A percentile compares a stretch with the other conserved stretches of the same genome.
Evolutionary conservation across 192 early-diverging fungal species (phyloP).

Genomic region (Umbelopsis isabellina): DNA sequence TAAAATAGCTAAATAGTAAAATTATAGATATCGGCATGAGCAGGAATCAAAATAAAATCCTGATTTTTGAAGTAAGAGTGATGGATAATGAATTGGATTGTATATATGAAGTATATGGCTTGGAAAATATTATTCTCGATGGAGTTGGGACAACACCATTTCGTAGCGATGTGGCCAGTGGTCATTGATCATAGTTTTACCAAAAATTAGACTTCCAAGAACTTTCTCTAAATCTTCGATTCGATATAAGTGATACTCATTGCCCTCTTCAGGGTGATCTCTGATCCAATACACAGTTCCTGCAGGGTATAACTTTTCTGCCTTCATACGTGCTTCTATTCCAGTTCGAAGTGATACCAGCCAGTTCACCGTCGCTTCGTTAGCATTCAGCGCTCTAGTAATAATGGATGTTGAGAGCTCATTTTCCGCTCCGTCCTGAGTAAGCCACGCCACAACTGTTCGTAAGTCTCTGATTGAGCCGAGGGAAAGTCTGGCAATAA

Average conservation of each 20-base stretch:
- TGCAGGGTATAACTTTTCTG: slow-evolving; percentile 43
- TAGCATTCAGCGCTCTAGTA: background rate
- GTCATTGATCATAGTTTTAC: slow-evolving; percentile 19
- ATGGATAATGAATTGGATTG: no score
- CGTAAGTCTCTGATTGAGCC: slow-evolving; percentile 13
- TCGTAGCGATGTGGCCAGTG: slow-evolving; percentile 25
- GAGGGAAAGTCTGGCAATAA: slow-evolving; percentile 6
- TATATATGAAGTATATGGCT: no score
- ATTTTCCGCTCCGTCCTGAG: slow-evolving; percentile 13
- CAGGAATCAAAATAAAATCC: no score
- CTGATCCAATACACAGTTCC: slow-evolving; percentile 54
- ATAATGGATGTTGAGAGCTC: slow-evolving; percentile 25
- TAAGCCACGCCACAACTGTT: slow-evolving; percentile 5
- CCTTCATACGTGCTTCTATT: slow-evolving; percentile 17
- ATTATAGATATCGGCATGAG: no score
- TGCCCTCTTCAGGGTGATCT: slow-evolving; percentile 9
- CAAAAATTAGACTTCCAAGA: slow-evolving; percentile 11
- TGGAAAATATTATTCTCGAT: background rate
- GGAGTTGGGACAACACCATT: slow-evolving; percentile 7
- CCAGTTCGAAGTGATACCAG: background rate
- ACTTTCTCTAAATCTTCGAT: slow-evolving; percentile 14
- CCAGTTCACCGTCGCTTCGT: slow-evolving; percentile 13
- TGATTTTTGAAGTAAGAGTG: no score
- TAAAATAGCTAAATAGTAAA: no score
- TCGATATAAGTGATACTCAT: background rate